Base-by-base conservation (phyloP, 2,329 filamentous ascomycete species). In the Claviceps sp. region DNA sequence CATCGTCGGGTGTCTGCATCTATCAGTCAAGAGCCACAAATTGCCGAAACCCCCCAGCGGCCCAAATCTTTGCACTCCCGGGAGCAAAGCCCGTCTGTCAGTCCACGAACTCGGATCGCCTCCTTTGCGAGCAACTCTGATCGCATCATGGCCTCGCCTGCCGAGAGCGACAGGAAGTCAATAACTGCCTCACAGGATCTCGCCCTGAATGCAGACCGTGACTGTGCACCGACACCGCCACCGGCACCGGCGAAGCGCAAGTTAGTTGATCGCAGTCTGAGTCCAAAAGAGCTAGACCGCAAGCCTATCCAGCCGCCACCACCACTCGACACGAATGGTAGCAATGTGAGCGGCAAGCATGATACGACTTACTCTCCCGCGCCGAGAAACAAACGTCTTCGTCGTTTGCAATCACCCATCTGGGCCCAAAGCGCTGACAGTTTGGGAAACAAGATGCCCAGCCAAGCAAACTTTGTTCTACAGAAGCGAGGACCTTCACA, bases 21-120 rank as follows among this genome's bases (percentile, higher is more conserved):
- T 22, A 14, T 67, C 56, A 63, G 67, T 47, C 73, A 75, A 65
- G 74, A 76, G 49, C 67, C 68, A 38, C 62, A 67, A 17, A 60
- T 61, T 20, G 60, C 64, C 40, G 71, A 74, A 55, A 64, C 68
- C 44, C 71, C 72, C 55, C 70, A 70, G 64, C 66, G 77, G 62
- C 73, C 75, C 44, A 71, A 75, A 53, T 75, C 76, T 44, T 73
- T 75, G 47, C 75, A 75, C 56, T 83, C 88, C 51, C 78, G 84
- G 60, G 85, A 86, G 55, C 73, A 77, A 48, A 87, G 83, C 63
- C 66, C 85, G 50, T 90, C 85, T 61, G 80, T 91, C 49, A 91
- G 86, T 63, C 87, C 88, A 34, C 89, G 88, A 68, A 88, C 86
- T 38, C 74, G 78, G 56, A 70, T 83, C 16, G 69, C 74, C 40